Conservation (phyloP, 192 early-diverging fungal species). For the Tieghemiomyces parasiticus region DNA sequence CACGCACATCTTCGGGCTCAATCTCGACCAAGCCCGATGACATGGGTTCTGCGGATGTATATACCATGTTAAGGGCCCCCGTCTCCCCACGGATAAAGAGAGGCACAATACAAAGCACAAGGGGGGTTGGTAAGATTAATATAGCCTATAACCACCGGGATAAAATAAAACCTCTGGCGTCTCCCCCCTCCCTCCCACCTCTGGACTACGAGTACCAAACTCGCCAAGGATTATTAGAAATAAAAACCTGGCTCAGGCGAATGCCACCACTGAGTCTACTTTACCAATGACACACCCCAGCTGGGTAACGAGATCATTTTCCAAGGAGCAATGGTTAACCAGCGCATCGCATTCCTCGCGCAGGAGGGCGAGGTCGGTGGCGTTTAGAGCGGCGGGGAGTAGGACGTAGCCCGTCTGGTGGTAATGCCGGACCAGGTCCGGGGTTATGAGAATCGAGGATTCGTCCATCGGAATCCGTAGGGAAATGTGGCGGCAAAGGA, state of each 20-base stretch:
- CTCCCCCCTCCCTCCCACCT: too few relatives aligned
- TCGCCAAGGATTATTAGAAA: neutral
- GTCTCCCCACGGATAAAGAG: too few relatives aligned
- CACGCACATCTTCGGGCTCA: neutral
- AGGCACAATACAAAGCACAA: neutral
- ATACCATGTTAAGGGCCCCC: too few relatives aligned
- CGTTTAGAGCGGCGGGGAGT: neutral
- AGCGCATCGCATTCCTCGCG: conserved; percentile 1
- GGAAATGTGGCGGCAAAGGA: too few relatives aligned
- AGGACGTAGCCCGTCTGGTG: conserved; percentile 6
- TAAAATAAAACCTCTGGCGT: too few relatives aligned
- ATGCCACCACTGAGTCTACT: neutral
- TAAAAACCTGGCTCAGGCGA: neutral
- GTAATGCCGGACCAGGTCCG: too few relatives aligned
- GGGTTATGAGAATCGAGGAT: too few relatives aligned
- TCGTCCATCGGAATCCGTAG: too few relatives aligned
- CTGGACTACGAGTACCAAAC: neutral
- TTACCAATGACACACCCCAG: conserved; percentile 6
- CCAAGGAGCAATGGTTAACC: conserved; percentile 1
- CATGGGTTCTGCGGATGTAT: neutral
- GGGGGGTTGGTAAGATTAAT: too few relatives aligned
- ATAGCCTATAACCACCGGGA: too few relatives aligned
- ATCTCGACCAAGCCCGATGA: neutral
- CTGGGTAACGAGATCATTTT: neutral
- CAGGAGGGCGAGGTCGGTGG: neutral